These are phyloP conservation scores for Trichoderma citrinoviride DNA, from an alignment of 2,329 filamentous ascomycete genomes.

Conservation along the genomic window DNA sequence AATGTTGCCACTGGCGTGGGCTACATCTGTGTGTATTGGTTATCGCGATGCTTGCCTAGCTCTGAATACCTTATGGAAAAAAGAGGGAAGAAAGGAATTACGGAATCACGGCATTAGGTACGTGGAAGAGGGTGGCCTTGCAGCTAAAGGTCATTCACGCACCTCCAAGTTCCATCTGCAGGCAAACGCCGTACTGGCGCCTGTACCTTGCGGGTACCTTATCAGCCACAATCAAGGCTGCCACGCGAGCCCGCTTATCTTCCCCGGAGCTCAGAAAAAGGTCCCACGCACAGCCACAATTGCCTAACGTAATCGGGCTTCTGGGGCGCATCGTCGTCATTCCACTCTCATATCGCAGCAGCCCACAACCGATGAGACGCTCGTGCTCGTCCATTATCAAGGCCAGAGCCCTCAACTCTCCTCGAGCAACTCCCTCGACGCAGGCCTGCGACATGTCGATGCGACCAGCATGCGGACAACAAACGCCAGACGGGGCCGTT, in stretches of 20 bases:
- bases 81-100: too few relatives aligned
- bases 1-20: not conserved
- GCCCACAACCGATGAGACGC: not conserved
- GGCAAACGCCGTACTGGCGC: too few relatives aligned
- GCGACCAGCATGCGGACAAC: constrained; percentile 18
- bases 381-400: not conserved
- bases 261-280: constrained; percentile 1
- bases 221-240: not conserved
- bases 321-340: constrained; percentile 4
- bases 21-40: too few relatives aligned
- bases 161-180: too few relatives aligned
- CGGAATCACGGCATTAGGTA: too few relatives aligned
- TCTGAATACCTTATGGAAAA: too few relatives aligned
- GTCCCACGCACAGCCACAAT: constrained; percentile 6
- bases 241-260: not conserved
- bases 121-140: too few relatives aligned
- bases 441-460: constrained; percentile 12
- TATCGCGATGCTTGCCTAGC: too few relatives aligned
- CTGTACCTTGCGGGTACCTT: not conserved
- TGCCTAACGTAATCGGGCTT: not conserved
- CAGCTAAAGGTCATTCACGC: too few relatives aligned
- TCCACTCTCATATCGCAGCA: not conserved
- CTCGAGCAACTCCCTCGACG: not conserved
- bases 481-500: constrained; percentile 32
- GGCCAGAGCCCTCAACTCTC: not conserved